These are phyloP conservation scores for Zygosaccharomyces pseudobailii DNA, from an alignment of 1,139 yeast species.

Conservation along the genomic window DNA sequence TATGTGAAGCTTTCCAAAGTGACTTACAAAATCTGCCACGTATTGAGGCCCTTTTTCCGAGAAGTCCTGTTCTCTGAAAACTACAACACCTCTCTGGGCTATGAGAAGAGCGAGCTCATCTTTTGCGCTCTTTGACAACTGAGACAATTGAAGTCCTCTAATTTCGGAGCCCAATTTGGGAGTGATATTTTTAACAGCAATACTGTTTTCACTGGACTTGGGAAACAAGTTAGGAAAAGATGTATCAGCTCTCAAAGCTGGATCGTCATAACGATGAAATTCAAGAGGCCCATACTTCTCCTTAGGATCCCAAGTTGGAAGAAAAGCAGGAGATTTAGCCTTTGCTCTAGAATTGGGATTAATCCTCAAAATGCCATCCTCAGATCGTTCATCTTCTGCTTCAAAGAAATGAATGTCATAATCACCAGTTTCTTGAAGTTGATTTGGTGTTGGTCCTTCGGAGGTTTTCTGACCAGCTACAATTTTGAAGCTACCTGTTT, in stretches of 20 bases:
- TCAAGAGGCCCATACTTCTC: constrained; percentile 40
- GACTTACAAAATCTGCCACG: constrained; percentile 49
- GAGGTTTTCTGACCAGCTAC: too few relatives aligned
- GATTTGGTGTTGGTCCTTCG: too few relatives aligned
- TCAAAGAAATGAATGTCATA: constrained; percentile 18
- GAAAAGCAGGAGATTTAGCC: constrained; percentile 37
- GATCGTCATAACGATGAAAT: constrained; percentile 19
- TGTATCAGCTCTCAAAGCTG: constrained; percentile 29
- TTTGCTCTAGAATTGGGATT: constrained; percentile 25
- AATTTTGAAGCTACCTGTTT: too few relatives aligned
- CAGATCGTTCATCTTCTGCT: constrained; percentile 17
- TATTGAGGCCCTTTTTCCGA: constrained; percentile 52
- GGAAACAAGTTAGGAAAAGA: constrained; percentile 19
- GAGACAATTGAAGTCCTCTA: constrained; percentile 48
- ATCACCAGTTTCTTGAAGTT: not conserved
- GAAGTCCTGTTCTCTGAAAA: constrained; percentile 50
- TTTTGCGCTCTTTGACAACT: constrained; percentile 46
- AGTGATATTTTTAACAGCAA: constrained; percentile 12
- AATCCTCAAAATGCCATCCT: constrained; percentile 15
- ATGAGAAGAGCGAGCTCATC: constrained; percentile 49
- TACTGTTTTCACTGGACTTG: not conserved
- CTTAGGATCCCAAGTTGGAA: constrained; percentile 45
- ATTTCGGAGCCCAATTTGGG: constrained; percentile 46
- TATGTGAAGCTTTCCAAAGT: constrained; percentile 64
- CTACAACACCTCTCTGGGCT: constrained; percentile 49